phyloP scores from a whole-genome alignment of 129 eudicot species.

The Pulicaria dysenterica region DNA sequence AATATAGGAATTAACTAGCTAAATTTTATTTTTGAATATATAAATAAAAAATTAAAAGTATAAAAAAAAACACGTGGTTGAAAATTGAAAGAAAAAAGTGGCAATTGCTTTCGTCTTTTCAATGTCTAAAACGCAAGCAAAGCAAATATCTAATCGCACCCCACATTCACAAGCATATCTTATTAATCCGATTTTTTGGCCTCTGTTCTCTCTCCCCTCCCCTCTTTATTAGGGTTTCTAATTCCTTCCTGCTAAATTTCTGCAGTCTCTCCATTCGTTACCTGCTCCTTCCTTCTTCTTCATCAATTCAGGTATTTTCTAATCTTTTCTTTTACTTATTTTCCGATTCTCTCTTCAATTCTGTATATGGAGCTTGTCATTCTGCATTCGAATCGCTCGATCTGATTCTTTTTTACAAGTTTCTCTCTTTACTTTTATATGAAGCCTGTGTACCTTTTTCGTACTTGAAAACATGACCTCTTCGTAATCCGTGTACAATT shows the following conservation, averaged over 20 bases:
- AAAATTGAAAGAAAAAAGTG: neutral
- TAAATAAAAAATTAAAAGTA: neutral
- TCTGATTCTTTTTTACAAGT: neutral
- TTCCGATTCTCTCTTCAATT: neutral
- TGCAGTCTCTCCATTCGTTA: conserved; percentile 27
- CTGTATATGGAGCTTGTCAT: neutral
- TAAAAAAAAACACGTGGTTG: conserved; percentile 12
- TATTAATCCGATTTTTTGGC: conserved; percentile 20
- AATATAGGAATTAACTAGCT: no score
- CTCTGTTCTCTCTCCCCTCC: conserved; percentile 15
- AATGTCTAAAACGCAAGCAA: conserved; percentile 21
- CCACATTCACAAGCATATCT: conserved; percentile 19
- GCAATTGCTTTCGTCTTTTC: neutral
- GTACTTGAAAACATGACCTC: neutral
- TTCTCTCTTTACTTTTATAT: neutral
- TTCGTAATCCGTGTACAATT: neutral
- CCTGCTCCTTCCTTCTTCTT: neutral
- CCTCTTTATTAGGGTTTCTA: conserved; percentile 40
- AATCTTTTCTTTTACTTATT: neutral
- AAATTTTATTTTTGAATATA: neutral
- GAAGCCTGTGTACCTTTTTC: conserved; percentile 7
- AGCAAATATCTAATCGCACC: conserved; percentile 20
- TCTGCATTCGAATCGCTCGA: conserved; percentile 23
- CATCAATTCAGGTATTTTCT: conserved; percentile 27
- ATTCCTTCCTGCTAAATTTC: conserved; percentile 32